Evolutionary conservation across 345 rosid genomes (phyloP).

Genomic region (Brassica carinata): DNA sequence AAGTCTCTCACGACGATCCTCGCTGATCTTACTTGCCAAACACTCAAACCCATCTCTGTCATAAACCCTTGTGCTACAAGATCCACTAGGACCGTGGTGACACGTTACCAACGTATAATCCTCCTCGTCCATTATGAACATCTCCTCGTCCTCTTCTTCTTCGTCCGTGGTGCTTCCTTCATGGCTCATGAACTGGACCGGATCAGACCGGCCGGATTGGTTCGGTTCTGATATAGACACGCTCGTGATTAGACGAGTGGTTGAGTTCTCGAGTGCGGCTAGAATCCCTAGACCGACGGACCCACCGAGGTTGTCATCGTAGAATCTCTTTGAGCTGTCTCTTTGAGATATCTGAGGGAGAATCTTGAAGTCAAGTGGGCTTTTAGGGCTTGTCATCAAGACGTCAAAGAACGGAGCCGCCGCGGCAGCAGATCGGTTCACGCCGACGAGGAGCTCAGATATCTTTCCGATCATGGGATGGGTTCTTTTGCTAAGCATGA

Average conservation of each 20-base stretch:
- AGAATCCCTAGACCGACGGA: slow-evolving; percentile 86
- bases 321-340: slow-evolving; percentile 50
- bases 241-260: slow-evolving; percentile 26
- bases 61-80: slow-evolving; percentile 57
- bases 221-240: slow-evolving; percentile 33
- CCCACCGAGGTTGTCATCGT: slow-evolving; percentile 55
- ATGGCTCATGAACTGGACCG: slow-evolving; percentile 43
- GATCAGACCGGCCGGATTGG: slow-evolving; percentile 42
- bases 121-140: slow-evolving; percentile 55
- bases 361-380: slow-evolving; percentile 65
- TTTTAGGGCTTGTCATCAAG: slow-evolving; percentile 56
- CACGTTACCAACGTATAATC: slow-evolving; percentile 65
- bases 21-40: slow-evolving; percentile 20
- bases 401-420: slow-evolving; percentile 44
- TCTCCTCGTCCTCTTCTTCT: slow-evolving; percentile 50
- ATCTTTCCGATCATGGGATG: slow-evolving; percentile 73
- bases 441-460: slow-evolving; percentile 64
- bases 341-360: slow-evolving; percentile 56
- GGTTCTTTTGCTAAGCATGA: slow-evolving; percentile 66
- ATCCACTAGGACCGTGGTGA: slow-evolving; percentile 51
- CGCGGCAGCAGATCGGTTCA: slow-evolving; percentile 43
- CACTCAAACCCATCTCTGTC: slow-evolving; percentile 46
- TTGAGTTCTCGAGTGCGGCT: slow-evolving; percentile 67
- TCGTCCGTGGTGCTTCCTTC: slow-evolving; percentile 29
- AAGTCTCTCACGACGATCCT: slow-evolving; percentile 2